These are phyloP conservation scores for Neocallimastix lanati DNA, from an alignment of 192 early-diverging fungal genomes.

Conservation along the genomic window DNA sequence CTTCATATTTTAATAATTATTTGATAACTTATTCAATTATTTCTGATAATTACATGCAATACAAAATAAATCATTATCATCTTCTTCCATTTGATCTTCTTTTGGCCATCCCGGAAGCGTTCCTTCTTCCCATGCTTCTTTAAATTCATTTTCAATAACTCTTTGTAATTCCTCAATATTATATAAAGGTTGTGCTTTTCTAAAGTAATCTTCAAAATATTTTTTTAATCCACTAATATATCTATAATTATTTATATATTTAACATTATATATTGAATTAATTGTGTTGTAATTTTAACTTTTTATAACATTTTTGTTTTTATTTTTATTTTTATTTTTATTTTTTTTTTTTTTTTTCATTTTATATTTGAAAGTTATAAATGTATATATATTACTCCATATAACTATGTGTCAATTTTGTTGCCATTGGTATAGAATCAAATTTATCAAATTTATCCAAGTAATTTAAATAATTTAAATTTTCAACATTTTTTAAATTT, in stretches of 20 bases:
- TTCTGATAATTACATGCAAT: constrained; percentile 35
- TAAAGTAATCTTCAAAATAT: constrained; percentile 61
- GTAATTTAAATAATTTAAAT: constrained; percentile 46
- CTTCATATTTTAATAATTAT: too few relatives aligned
- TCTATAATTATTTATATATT: too few relatives aligned
- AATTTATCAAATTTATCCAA: constrained; percentile 45
- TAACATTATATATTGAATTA: too few relatives aligned
- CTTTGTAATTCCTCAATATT: constrained; percentile 35
- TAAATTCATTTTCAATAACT: constrained; percentile 30
- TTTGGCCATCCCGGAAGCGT: constrained; percentile 40
- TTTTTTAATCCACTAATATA: constrained; percentile 37
- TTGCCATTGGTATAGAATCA: constrained; percentile 4
- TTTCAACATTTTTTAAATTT: constrained; percentile 50
- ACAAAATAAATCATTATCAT: constrained; percentile 46
- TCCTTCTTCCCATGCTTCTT: constrained; percentile 35
- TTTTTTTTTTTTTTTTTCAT: too few relatives aligned
- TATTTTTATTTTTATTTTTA: too few relatives aligned
- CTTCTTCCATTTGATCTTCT: constrained; percentile 15
- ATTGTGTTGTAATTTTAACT: too few relatives aligned
- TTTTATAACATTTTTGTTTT: too few relatives aligned
- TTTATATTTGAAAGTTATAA: too few relatives aligned
- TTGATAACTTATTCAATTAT: too few relatives aligned
- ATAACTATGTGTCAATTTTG: not conserved
- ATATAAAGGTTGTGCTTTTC: constrained; percentile 54
- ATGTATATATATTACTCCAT: not conserved